Evolutionary conservation across 129 eudicot species (phyloP), one percentile per base, ranked within the genome.

Genomic region (Tagetes erecta): DNA sequence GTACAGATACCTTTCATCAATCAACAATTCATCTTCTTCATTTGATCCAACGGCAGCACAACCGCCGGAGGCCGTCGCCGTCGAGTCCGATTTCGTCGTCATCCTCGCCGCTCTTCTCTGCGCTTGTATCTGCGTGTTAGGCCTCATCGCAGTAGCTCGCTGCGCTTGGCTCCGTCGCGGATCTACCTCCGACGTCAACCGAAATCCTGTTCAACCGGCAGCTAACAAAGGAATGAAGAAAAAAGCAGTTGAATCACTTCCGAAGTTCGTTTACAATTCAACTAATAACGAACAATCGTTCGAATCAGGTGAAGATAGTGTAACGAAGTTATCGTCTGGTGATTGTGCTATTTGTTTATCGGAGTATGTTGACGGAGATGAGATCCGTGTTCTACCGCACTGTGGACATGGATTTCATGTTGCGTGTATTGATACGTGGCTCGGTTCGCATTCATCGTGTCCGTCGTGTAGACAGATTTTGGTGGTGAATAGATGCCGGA

Each of bases 301-400:
- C 55, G 38, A 47, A 45, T 51, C 35, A 12, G 79, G 40, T 7
- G 68, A 33, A 33, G 71, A 37, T 33, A 40, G 20, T 14, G 27
- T 11, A 20, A 14, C 31, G 12, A 78, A 72, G 7, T 5, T 79
- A 27, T 20, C 76, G 0, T 59, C 83, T 51, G 75, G 60, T 37
- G 97, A 92, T 34, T 92, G 97, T 80, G 87, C 96, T 7, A 92
- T 92, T 35, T 92, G 98, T 81, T 56, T 92, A 83, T 73, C 88
- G 83, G 98, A 92, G 66, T 92, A 80, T 64, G 78, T 39, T 14
- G 84, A 73, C 42, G 98, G 98, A 30, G 98, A 89, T 33, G 87
- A 89, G 75, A 80, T 92, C 62, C 83, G 98, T 5, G 87, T 92
- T 39, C 44, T 92, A 80, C 98, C 98, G 50, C 91, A 82, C 78